Evolutionary conservation across 352 stramenopile genomes (phyloP).

Genomic region (Phytophthora idaei): DNA sequence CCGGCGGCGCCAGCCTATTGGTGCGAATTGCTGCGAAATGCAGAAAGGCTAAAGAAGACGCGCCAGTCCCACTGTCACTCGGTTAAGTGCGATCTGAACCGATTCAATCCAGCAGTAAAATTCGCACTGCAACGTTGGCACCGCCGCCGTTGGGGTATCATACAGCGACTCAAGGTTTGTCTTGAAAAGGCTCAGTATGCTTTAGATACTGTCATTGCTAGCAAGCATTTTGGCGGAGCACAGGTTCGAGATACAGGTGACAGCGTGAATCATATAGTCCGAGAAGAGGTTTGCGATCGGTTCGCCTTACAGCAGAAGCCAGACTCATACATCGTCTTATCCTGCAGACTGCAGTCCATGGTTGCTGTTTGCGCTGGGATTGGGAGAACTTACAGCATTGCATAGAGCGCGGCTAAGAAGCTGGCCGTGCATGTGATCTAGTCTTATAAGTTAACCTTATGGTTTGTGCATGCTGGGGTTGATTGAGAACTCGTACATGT

Average conservation of each 20-base stretch:
- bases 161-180: too few species aligned
- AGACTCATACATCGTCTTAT: constrained; percentile 13
- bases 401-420: constrained; percentile 10
- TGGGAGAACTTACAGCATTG: background rate
- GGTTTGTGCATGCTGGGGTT: too few species aligned
- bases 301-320: constrained; percentile 13
- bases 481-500: too few species aligned
- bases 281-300: constrained; percentile 17
- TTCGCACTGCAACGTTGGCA: constrained; percentile 5
- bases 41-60: constrained; percentile 33
- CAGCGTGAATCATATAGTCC: background rate
- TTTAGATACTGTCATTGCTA: background rate
- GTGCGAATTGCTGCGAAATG: constrained; percentile 26
- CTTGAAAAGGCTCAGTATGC: too few species aligned
- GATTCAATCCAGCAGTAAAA: constrained; percentile 25
- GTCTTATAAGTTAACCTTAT: too few species aligned
- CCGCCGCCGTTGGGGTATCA: background rate
- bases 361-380: background rate
- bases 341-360: background rate
- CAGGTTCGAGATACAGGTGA: background rate
- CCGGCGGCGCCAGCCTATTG: constrained; percentile 20
- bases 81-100: constrained; percentile 34
- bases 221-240: background rate
- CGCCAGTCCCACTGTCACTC: constrained; percentile 21
- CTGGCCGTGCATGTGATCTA: background rate